Percentiles rank a stretch among this genome's conserved stretches.
Evolutionary conservation across 345 rosid genomes (phyloP).

Genomic region (Isatis tinctoria): DNA sequence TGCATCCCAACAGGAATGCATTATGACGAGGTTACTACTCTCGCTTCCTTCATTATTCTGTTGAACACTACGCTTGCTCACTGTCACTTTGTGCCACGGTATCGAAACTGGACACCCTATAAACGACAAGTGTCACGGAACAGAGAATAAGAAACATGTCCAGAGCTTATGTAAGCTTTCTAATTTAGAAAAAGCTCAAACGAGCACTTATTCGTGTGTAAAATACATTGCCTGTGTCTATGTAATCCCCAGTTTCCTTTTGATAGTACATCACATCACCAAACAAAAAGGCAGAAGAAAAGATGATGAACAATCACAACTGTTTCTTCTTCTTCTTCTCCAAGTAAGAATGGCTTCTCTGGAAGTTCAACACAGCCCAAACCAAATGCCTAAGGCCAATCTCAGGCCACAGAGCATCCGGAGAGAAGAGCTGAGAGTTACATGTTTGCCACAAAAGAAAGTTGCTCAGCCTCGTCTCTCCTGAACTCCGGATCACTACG

Average conservation of each 20-base stretch:
- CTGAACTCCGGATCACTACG: constrained; percentile 62
- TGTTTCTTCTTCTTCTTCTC: constrained; percentile 71
- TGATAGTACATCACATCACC: not conserved
- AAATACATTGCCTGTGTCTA: constrained; percentile 6
- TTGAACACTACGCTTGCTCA: no score
- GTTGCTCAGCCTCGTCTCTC: constrained; percentile 36
- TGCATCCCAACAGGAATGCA: no score
- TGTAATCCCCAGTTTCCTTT: not conserved
- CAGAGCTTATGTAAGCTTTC: not conserved
- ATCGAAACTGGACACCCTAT: no score
- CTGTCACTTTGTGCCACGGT: no score
- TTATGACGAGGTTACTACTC: no score
- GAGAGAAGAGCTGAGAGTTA: not conserved
- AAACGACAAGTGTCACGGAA: no score
- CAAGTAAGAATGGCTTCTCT: constrained; percentile 47
- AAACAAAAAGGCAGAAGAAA: not conserved
- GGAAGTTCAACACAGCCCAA: constrained; percentile 64
- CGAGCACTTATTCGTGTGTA: not conserved
- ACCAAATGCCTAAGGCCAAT: constrained; percentile 62
- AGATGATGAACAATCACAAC: constrained; percentile 14
- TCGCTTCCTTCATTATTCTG: no score
- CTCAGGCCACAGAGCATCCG: constrained; percentile 73
- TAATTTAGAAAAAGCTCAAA: not conserved
- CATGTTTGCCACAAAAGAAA: not conserved
- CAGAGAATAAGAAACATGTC: no score